Percentiles rank a stretch among this genome's conserved stretches.
Evolutionary conservation across 768 basidiomycete species (phyloP).

Genomic region (Russula sp.): DNA sequence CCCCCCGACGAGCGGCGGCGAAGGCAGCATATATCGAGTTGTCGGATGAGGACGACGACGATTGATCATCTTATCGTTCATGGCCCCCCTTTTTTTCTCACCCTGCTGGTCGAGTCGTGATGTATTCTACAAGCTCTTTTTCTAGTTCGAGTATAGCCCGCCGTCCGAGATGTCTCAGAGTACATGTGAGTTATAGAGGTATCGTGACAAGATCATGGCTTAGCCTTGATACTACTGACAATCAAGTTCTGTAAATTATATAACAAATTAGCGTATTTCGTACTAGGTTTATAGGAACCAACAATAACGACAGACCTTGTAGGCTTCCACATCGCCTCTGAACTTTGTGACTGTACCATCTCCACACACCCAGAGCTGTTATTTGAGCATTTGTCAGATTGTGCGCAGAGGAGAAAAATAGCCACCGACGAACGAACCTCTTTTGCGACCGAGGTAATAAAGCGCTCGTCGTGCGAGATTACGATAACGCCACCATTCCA

Average conservation of each 20-base stretch:
- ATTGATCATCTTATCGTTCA: slow-evolving; percentile 23
- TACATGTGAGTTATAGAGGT: slow-evolving; percentile 1
- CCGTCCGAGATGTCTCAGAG: not conserved
- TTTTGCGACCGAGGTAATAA: slow-evolving; percentile 83
- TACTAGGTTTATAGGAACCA: not conserved
- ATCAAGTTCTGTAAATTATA: slow-evolving; percentile 9
- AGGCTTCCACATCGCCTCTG: slow-evolving; percentile 82
- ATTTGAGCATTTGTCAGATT: slow-evolving; percentile 13
- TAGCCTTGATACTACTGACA: slow-evolving; percentile 32
- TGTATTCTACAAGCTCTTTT: not conserved
- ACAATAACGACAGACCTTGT: slow-evolving; percentile 56
- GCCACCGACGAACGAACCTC: slow-evolving; percentile 53
- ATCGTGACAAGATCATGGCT: slow-evolving; percentile 20
- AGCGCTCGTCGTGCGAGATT: slow-evolving; percentile 93
- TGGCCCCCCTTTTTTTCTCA: slow-evolving; percentile 27
- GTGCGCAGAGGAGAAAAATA: not conserved
- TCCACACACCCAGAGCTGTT: slow-evolving; percentile 87
- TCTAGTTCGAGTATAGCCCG: not conserved
- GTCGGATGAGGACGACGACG: slow-evolving; percentile 43
- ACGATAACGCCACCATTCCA: slow-evolving; percentile 93
- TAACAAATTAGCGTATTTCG: not conserved
- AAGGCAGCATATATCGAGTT: slow-evolving; percentile 33
- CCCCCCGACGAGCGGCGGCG: slow-evolving; percentile 43
- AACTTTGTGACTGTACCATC: slow-evolving; percentile 78
- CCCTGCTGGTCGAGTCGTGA: slow-evolving; percentile 30